phyloP scores from a whole-genome alignment of 257 asterid genomes.

The Fraxinus quadrangulata region DNA sequence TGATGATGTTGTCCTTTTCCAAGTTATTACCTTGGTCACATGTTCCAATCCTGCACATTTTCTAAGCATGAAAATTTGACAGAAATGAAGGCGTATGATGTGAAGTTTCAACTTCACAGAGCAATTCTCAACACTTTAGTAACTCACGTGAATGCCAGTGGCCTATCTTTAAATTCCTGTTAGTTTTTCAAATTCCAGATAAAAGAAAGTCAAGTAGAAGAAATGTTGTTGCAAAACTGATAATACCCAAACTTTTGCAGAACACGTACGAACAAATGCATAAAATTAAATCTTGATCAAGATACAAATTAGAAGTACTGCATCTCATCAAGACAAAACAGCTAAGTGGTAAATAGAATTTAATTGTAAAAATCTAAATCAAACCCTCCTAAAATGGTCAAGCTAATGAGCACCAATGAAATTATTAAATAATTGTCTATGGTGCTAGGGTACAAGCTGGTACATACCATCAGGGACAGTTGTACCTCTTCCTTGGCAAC shows the following conservation, averaged over 20 bases:
- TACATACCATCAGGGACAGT: conserved; percentile 64
- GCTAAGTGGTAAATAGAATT: neutral
- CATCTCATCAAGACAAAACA: neutral
- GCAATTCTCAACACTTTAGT: neutral
- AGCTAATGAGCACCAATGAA: no score
- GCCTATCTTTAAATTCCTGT: neutral
- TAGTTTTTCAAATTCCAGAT: neutral
- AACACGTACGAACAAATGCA: neutral
- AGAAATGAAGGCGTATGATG: neutral
- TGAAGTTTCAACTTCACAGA: neutral
- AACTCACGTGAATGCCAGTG: neutral
- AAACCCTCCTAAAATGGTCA: neutral
- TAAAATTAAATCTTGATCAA: conserved; percentile 3
- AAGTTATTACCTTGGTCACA: conserved; percentile 81
- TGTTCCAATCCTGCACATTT: conserved; percentile 45
- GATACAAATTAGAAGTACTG: neutral
- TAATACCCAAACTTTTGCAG: neutral
- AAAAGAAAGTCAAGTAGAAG: neutral
- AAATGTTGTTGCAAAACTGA: neutral
- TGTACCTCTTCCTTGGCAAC: conserved; percentile 65
- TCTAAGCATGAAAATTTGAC: conserved; percentile 12
- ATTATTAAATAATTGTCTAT: neutral
- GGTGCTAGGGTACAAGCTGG: neutral
- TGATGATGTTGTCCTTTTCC: conserved; percentile 96
- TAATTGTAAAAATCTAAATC: conserved; percentile 12